phyloP scores from a whole-genome alignment of 345 rosid genomes.

The Arabidopsis arenosa region DNA sequence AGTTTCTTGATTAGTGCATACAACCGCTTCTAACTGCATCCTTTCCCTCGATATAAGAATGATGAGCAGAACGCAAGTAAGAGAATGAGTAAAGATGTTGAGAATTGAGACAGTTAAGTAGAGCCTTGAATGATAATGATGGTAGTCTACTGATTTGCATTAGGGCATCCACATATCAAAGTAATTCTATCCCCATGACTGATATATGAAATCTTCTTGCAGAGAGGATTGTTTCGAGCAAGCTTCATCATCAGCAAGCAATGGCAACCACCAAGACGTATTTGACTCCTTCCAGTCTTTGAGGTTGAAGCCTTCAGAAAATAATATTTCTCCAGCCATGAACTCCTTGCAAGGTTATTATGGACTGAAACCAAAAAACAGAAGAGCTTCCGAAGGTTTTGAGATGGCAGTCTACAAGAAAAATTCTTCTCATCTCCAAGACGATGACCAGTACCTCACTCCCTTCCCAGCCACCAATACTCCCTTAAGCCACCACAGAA shows the following conservation, averaged over 20 bases:
- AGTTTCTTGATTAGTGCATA: constrained; percentile 9
- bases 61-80: neutral
- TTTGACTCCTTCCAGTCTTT: constrained; percentile 70
- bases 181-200: constrained; percentile 11
- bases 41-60: neutral
- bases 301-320: constrained; percentile 52
- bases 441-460: constrained; percentile 46
- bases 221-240: constrained; percentile 50
- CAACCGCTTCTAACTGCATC: neutral
- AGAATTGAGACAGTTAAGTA: neutral
- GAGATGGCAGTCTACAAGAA: constrained; percentile 51
- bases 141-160: constrained; percentile 12
- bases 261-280: constrained; percentile 42
- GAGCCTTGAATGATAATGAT: constrained; percentile 16
- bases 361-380: constrained; percentile 57
- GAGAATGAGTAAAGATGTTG: neutral
- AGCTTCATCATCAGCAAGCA: constrained; percentile 41
- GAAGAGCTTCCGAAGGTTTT: constrained; percentile 52
- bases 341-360: constrained; percentile 78
- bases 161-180: neutral
- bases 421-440: constrained; percentile 40
- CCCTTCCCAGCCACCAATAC: constrained; percentile 44
- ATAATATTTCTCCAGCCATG: constrained; percentile 77
- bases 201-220: constrained; percentile 46
- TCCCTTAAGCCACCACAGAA: constrained; percentile 54